Evolutionary conservation across 345 rosid species (phyloP), one percentile per base, ranked within the genome.

Genomic region (Acer saccharum): DNA sequence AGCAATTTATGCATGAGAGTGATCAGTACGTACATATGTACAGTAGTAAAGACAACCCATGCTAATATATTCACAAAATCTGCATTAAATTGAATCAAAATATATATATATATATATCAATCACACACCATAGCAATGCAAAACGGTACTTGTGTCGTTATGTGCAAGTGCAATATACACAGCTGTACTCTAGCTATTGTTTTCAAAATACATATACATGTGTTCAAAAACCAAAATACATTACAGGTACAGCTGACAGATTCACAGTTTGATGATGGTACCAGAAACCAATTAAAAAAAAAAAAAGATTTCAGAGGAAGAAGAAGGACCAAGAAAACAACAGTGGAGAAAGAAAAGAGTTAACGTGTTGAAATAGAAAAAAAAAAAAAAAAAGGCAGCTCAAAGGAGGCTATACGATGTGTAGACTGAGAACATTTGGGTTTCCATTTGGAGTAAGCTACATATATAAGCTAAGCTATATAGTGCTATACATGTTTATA

Each of bases 391-490:
- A 73, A 69, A 62, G 8, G 71, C 20, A 74, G 25, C 78, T 68
- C 67, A 72, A 77, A 71, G 86, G 46, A 83, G 67, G 41, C 78
- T 72, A 75, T 6, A 23, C 8, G 55, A n/a, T 65, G 80, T n/a
- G 73, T 67, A 71, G 80, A 44, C 77, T 29, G 20, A 20, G 69
- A n/a, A 66, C 57, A 44, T 18, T n/a, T 72, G 71, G 81, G 32
- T 82, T 82, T 69, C 85, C 68, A 66, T 72, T 80, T 78, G 11
- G 65, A 76, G 86, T 64, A 83, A 71, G 32, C 81, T 76, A 35
- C 39, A 35, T 35, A 35, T 35, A 35, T 35, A 75, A 60, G 23
- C 64, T 60, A 4, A 35, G 39, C 39, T 35, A 35, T 35, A 5
- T 35, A 35, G 39, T 35, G 39, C 39, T 35, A 35, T 35, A 60